Evolutionary conservation across 2,329 filamentous ascomycete species (phyloP).

Genomic region (Dactylonectria estremocensis): DNA sequence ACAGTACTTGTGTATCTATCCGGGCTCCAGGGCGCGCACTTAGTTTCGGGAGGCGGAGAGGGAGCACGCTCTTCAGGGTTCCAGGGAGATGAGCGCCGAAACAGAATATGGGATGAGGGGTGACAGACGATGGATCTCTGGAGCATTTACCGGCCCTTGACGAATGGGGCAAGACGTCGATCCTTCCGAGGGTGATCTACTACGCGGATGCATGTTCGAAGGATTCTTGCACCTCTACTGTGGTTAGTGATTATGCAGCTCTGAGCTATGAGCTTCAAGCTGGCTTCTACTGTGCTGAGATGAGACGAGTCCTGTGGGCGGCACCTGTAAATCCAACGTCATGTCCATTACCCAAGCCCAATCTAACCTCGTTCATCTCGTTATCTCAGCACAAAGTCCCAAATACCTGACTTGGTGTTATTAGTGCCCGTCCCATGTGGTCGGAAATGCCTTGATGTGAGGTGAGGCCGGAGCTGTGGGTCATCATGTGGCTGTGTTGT

Average conservation of each 20-base stretch:
- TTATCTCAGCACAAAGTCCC: background rate
- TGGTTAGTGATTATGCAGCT: constrained; percentile 1
- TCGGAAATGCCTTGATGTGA: background rate
- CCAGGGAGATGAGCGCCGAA: constrained; percentile 8
- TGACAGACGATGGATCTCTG: background rate
- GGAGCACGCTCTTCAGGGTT: background rate
- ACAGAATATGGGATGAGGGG: constrained; percentile 13
- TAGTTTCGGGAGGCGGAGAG: background rate
- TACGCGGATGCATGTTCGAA: constrained; percentile 15
- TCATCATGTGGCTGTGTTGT: background rate
- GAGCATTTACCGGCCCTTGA: background rate
- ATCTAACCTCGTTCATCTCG: background rate
- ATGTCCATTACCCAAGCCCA: no score
- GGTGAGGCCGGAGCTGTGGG: background rate
- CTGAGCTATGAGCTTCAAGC: background rate
- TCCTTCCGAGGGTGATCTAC: constrained; percentile 16
- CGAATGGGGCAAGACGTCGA: constrained; percentile 11
- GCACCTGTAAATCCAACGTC: no score
- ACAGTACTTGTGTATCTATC: background rate
- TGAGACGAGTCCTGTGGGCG: no score
- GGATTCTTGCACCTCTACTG: constrained; percentile 19
- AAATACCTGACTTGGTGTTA: background rate
- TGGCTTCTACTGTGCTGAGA: no score
- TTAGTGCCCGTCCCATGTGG: background rate
- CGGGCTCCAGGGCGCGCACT: background rate